Evolutionary conservation across 768 basidiomycete species (phyloP).

Genomic region (Rhizopogon vulgaris): DNA sequence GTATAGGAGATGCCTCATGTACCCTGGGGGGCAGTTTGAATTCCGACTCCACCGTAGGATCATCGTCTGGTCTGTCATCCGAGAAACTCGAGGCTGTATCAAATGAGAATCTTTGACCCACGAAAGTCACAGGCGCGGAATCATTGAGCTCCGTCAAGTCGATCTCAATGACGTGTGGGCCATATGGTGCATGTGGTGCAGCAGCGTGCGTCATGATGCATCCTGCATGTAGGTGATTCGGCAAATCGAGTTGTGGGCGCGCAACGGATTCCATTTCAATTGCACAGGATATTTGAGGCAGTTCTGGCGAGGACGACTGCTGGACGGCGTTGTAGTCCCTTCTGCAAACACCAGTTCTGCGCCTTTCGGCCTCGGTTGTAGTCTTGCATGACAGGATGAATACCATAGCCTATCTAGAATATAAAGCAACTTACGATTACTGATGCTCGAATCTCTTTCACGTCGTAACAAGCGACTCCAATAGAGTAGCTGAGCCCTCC

Average conservation of each 20-base stretch:
- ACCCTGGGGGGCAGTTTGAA: not conserved
- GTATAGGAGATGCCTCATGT: not conserved
- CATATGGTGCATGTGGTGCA: not conserved
- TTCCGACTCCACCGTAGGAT: not conserved
- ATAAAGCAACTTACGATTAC: not conserved
- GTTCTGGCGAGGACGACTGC: not conserved
- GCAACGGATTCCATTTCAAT: not conserved
- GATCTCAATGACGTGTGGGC: not conserved
- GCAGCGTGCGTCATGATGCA: not conserved
- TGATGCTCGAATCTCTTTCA: not conserved
- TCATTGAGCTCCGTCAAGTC: not conserved
- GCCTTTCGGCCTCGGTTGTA: not conserved
- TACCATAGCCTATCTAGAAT: not conserved
- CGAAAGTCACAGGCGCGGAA: not conserved
- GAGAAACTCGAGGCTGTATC: not conserved
- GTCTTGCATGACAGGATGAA: not conserved
- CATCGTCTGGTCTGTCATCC: not conserved
- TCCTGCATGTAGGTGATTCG: not conserved
- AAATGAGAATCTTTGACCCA: not conserved
- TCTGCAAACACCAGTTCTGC: not conserved
- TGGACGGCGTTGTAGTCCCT: not conserved
- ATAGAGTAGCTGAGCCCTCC: not conserved
- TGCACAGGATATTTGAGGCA: not conserved
- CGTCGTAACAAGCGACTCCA: not conserved
- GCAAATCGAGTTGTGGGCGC: not conserved